These are phyloP conservation scores for Diaporthe sp. DNA, from an alignment of 2,329 filamentous ascomycete species.

Conservation along the genomic window DNA sequence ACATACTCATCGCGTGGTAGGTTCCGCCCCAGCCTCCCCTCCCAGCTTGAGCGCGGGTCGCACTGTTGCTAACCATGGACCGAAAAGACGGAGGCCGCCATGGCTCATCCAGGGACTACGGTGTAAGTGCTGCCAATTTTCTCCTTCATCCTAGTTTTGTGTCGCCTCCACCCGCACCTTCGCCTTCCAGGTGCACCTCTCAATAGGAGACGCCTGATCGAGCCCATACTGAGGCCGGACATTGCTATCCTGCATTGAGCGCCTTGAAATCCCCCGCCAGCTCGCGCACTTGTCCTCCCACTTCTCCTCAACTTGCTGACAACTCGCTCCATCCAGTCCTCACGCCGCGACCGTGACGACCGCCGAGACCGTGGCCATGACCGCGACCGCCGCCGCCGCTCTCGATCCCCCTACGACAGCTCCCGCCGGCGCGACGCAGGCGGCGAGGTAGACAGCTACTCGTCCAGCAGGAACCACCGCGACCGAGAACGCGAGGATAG, in stretches of 20 bases:
- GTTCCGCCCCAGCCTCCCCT: constrained; percentile 44
- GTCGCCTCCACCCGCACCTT: neutral
- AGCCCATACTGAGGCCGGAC: neutral
- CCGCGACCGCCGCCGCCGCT: constrained; percentile 76
- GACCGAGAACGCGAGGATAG: constrained; percentile 94
- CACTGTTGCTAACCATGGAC: constrained; percentile 45
- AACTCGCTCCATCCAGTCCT: constrained; percentile 41
- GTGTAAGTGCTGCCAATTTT: constrained; percentile 54
- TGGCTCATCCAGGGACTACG: constrained; percentile 67
- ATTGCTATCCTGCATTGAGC: neutral
- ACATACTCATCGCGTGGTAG: constrained; percentile 84
- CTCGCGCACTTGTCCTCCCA: neutral
- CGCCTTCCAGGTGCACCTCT: neutral
- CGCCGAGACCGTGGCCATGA: constrained; percentile 53
- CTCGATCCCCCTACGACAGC: constrained; percentile 85
- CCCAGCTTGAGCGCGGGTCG: constrained; percentile 39
- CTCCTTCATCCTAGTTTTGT: neutral
- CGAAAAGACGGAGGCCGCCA: constrained; percentile 62
- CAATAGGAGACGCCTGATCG: neutral
- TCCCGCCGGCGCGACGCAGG: constrained; percentile 81
- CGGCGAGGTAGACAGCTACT: constrained; percentile 83
- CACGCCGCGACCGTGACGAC: constrained; percentile 54
- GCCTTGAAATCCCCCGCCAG: neutral
- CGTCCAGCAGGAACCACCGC: constrained; percentile 90
- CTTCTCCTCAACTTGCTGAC: constrained; percentile 23